Conservation (phyloP, 2,329 filamentous ascomycete species). For the Aureobasidium zeae region DNA sequence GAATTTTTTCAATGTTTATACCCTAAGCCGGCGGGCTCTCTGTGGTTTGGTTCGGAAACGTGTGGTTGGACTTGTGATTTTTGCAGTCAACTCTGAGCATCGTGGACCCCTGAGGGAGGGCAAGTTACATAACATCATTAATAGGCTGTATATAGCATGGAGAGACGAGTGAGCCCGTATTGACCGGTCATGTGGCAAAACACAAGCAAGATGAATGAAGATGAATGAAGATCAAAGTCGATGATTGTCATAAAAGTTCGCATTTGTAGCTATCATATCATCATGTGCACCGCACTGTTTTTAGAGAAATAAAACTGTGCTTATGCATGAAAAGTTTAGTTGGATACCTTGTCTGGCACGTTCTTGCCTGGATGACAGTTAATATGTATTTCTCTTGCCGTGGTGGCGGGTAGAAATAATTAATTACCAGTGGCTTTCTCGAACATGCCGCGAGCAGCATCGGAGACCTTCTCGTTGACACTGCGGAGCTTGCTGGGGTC, state of each 20-base stretch:
- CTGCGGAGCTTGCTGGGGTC: constrained; percentile 23
- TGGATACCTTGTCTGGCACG: constrained; percentile 20
- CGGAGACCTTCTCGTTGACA: constrained; percentile 28
- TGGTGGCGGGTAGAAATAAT: background rate
- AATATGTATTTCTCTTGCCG: too few relatives aligned
- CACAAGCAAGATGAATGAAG: too few relatives aligned
- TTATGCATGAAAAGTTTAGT: constrained; percentile 9
- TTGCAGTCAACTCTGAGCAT: background rate
- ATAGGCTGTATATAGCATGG: constrained; percentile 8
- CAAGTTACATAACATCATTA: background rate
- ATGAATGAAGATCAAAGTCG: too few relatives aligned
- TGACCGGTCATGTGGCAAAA: too few relatives aligned
- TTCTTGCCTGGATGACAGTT: constrained; percentile 17
- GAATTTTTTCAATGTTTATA: constrained; percentile 9
- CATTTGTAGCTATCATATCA: constrained; percentile 6
- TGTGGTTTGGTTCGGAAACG: background rate
- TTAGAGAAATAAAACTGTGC: too few relatives aligned
- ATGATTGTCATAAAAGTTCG: constrained; percentile 7
- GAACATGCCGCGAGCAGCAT: constrained; percentile 24
- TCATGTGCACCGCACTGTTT: constrained; percentile 9
- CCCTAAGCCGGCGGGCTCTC: constrained; percentile 1
- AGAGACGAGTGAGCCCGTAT: too few relatives aligned
- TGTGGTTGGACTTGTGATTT: background rate
- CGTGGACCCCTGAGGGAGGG: background rate
- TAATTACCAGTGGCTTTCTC: constrained; percentile 28